Evolutionary conservation across 2,329 filamentous ascomycete species (phyloP).

Genomic region (Claviceps spartinae): DNA sequence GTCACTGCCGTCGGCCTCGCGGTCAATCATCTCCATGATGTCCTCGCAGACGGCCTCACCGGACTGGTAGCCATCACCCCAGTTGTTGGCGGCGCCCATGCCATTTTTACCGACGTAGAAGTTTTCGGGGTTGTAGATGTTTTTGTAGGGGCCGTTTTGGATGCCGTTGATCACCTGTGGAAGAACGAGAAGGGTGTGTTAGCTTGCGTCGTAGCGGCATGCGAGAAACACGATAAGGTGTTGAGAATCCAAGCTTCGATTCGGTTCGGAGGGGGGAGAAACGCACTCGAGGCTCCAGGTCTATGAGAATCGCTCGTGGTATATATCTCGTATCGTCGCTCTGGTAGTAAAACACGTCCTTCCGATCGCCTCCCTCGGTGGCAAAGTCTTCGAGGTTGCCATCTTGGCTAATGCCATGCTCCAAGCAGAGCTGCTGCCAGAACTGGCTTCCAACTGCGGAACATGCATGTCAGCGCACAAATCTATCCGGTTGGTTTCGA

Average conservation of each 20-base stretch:
- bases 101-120: constrained; percentile 95
- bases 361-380: constrained; percentile 91
- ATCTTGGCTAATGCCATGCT: constrained; percentile 95
- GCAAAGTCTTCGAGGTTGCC: constrained; percentile 96
- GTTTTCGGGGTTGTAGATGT: constrained; percentile 99
- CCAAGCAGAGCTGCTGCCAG: constrained; percentile 96
- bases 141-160: constrained; percentile 85
- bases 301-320: constrained; percentile 85
- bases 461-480: too few species aligned
- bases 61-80: constrained; percentile 90
- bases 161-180: constrained; percentile 71
- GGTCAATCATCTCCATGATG: constrained; percentile 98
- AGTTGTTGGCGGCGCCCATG: constrained; percentile 91
- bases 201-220: neutral
- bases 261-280: neutral
- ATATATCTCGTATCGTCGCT: constrained; percentile 98
- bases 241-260: neutral
- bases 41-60: constrained; percentile 89
- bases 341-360: constrained; percentile 99
- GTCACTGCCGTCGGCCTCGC: constrained; percentile 94
- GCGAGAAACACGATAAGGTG: neutral
- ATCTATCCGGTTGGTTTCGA: too few species aligned
- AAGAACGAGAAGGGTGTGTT: neutral
- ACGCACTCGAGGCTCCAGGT: constrained; percentile 75
- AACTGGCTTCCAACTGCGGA: constrained; percentile 80